Evolutionary conservation across 768 basidiomycete genomes (phyloP).

Genomic region (Leccinum broughii): DNA sequence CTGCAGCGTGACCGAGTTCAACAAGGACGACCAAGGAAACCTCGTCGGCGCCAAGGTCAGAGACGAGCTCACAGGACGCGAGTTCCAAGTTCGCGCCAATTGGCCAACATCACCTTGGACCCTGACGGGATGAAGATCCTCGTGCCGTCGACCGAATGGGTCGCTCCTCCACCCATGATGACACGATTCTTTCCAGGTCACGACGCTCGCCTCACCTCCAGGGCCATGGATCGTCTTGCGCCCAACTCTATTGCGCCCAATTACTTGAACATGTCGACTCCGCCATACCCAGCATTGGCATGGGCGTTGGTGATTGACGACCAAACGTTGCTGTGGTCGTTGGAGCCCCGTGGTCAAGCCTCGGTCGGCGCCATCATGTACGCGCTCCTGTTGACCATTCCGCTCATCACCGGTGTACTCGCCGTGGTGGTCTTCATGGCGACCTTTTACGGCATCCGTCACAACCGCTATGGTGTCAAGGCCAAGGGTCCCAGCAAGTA

Average conservation of each 20-base stretch:
- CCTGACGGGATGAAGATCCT: too few relatives aligned
- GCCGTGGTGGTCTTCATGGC: slow-evolving; percentile 39
- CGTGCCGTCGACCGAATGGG: too few relatives aligned
- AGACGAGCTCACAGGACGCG: slow-evolving; percentile 81
- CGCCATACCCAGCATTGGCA: slow-evolving; percentile 83
- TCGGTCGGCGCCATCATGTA: too few relatives aligned
- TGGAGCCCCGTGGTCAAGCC: too few relatives aligned
- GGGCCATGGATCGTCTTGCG: slow-evolving; percentile 76
- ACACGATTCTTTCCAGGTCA: too few relatives aligned
- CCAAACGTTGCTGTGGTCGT: too few relatives aligned
- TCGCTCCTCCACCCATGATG: too few relatives aligned
- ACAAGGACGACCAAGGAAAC: slow-evolving; percentile 65
- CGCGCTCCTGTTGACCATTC: too few relatives aligned
- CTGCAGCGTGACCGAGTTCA: slow-evolving; percentile 76
- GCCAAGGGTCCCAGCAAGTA: background rate
- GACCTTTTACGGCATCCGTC: slow-evolving; percentile 94
- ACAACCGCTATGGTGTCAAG: slow-evolving; percentile 25
- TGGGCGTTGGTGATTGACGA: slow-evolving; percentile 58
- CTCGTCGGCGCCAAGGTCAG: slow-evolving; percentile 72
- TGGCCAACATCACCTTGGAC: too few relatives aligned
- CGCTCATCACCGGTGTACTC: too few relatives aligned
- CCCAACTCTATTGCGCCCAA: slow-evolving; percentile 86
- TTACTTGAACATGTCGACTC: slow-evolving; percentile 89
- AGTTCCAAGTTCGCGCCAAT: slow-evolving; percentile 80
- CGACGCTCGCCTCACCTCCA: too few relatives aligned